Conservation (phyloP, 73 alveolate species). For the Symbiodinium natans region DNA sequence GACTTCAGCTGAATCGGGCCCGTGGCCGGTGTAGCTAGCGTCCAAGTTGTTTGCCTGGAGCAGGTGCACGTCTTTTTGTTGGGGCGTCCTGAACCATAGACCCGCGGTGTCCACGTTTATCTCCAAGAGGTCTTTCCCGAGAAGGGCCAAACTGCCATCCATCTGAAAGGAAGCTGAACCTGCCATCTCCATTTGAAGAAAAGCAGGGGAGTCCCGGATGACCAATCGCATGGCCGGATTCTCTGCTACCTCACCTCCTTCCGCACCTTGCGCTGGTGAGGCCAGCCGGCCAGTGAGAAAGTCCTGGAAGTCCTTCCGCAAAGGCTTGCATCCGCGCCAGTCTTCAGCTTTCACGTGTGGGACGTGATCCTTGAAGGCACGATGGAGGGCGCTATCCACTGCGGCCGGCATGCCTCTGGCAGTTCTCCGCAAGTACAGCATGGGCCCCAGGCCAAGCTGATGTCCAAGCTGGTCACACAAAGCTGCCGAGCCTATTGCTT, state of each 20-base stretch:
- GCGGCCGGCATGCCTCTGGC: slow-evolving; percentile 1
- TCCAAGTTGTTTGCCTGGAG: neutral
- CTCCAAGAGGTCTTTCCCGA: slow-evolving; percentile 10
- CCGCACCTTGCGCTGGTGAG: no score
- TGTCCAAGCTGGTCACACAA: neutral
- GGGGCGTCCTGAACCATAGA: neutral
- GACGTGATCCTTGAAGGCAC: neutral
- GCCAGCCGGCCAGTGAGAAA: no score
- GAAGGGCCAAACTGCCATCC: neutral
- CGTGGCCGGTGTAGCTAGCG: neutral
- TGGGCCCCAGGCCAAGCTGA: neutral
- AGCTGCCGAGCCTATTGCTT: neutral
- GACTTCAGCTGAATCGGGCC: neutral
- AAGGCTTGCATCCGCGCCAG: slow-evolving; percentile 9
- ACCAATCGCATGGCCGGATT: slow-evolving; percentile 47
- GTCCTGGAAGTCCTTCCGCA: slow-evolving; percentile 2
- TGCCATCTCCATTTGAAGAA: slow-evolving; percentile 62
- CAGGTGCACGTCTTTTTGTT: neutral
- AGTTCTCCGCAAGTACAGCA: neutral
- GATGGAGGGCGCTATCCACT: neutral
- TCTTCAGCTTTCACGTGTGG: neutral
- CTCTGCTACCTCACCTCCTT: neutral
- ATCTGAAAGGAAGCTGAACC: neutral
- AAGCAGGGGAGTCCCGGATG: slow-evolving; percentile 30
- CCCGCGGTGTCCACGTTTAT: slow-evolving; percentile 52